Evolutionary conservation across 768 basidiomycete species (phyloP).

Genomic region (Tricholoma matsutake): DNA sequence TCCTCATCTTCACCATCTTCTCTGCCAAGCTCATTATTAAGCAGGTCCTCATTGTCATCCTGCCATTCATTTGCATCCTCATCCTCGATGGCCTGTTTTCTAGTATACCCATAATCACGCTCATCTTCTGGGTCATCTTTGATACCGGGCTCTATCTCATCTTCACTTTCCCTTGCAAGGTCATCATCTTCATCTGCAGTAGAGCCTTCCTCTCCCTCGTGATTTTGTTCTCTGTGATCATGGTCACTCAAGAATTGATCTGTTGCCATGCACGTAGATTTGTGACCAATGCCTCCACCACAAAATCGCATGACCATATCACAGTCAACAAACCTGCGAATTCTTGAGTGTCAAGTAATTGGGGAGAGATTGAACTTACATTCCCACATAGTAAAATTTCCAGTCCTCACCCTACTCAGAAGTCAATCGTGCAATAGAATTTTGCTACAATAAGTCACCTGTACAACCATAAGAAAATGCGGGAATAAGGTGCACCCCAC

Average conservation of each 20-base stretch:
- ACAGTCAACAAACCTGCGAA: background rate
- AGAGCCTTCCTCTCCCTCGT: background rate
- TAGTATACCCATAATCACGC: background rate
- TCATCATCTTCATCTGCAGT: background rate
- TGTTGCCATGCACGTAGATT: background rate
- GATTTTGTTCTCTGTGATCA: background rate
- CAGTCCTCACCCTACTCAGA: background rate
- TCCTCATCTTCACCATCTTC: background rate
- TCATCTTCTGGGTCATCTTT: background rate
- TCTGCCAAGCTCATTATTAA: background rate
- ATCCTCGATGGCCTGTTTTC: background rate
- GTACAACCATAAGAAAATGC: background rate
- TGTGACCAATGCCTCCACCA: constrained; percentile 1
- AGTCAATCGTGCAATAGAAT: background rate
- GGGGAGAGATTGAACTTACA: background rate
- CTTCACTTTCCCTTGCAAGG: background rate
- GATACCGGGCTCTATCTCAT: background rate
- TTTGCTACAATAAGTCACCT: background rate
- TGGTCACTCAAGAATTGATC: background rate
- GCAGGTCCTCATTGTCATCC: background rate
- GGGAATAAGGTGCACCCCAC: background rate
- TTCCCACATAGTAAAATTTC: background rate
- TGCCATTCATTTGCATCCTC: background rate
- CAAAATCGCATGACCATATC: background rate
- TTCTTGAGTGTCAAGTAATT: background rate